Base-by-base conservation (phyloP, 129 eudicot genomes). In the Smallanthus sonchifolius region DNA sequence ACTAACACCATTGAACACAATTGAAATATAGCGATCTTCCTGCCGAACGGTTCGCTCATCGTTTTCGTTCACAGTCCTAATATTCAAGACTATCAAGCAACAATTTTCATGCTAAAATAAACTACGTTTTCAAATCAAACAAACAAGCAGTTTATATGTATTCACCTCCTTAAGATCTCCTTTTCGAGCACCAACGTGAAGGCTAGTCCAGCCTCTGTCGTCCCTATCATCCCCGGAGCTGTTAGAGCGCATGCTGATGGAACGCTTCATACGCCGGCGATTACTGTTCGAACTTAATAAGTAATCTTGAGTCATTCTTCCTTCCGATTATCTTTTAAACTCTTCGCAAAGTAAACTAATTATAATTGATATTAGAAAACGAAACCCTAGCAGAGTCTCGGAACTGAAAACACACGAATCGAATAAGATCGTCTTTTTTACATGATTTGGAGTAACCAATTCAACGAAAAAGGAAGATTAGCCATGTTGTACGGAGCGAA, bases 161-260 rank as follows among this genome's bases (percentile, higher is more conserved):
- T 40, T 70, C 30, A 92, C 98, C 95, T 87, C 89, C 68, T 70
- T 87, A 10, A 84, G 73, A 82, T 87, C 89, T 39, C 95, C 98
- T 87, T 84, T 90, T 61, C 84, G 74, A 42, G 98, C 96, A 67
- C 87, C 85, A 37, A 92, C 82, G 68, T 92, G 98, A 64, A 92
- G 96, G 79, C 45, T 63, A 36, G 98, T 92, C 98, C 98, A 92
- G 44, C 96, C 98, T 69, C 98, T 86, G 75, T 90, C 83, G 20
- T 79, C 83, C 54, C 82, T 78, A 49, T 71, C 82, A 54, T 64
- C 76, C 63, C 56, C 73, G 6, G 35, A 19, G 38, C 79, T 73
- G 14, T 52, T 24, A n/a, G 82, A 62, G 10, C 69, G 69, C 59
- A 75, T 64, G 51, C 79, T 65, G 35, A 36, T 17, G 2, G 79